Conservation (phyloP, 768 basidiomycete genomes). For the Butyriboletus loyo region DNA sequence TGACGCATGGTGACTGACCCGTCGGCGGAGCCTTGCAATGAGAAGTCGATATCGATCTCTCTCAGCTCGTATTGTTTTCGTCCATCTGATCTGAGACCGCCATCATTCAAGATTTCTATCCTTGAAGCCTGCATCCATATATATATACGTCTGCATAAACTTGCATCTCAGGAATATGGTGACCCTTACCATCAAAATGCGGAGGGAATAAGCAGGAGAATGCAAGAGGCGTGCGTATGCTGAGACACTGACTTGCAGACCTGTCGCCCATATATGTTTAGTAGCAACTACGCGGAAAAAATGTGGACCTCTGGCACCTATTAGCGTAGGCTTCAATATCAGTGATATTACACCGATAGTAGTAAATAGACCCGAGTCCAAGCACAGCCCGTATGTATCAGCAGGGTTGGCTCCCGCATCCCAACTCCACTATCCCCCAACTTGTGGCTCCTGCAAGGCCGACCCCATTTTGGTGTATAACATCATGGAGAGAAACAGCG, state of each 20-base stretch:
- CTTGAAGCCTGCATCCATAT: constrained; percentile 42
- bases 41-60: constrained; percentile 73
- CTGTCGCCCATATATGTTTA: too few relatives aligned
- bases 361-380: background rate
- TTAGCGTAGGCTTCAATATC: too few relatives aligned
- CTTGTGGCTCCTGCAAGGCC: background rate
- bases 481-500: constrained; percentile 10
- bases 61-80: constrained; percentile 91
- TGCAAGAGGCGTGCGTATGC: too few relatives aligned
- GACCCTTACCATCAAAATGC: constrained; percentile 4
- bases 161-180: background rate
- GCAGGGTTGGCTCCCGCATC: background rate
- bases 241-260: too few relatives aligned
- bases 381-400: too few relatives aligned
- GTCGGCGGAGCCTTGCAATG: constrained; percentile 73
- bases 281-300: too few relatives aligned
- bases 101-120: constrained; percentile 79
- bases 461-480: background rate
- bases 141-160: background rate
- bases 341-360: too few relatives aligned
- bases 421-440: background rate
- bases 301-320: too few relatives aligned
- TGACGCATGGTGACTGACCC: constrained; percentile 83
- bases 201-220: background rate
- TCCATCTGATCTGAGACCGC: constrained; percentile 88